Conservation (phyloP, 2,329 filamentous ascomycete species). For the Talaromyces sp. region DNA sequence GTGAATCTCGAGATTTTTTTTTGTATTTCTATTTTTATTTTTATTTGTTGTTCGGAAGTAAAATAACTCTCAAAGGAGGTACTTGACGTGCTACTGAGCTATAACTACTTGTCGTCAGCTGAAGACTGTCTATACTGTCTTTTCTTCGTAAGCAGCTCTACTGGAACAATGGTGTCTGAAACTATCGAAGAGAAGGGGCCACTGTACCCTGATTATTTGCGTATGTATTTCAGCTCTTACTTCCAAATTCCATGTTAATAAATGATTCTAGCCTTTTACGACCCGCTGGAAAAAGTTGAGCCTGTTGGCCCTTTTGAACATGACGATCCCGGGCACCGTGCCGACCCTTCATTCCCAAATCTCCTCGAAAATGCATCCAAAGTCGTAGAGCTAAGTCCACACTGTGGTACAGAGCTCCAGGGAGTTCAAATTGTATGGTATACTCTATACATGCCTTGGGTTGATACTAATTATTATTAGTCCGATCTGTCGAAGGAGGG, state of each 20-base stretch:
- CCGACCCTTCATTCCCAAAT: neutral
- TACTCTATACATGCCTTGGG: too few relatives aligned
- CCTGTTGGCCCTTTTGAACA: neutral
- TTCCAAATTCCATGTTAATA: neutral
- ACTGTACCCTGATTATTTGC: slow-evolving; percentile 2
- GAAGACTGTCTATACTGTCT: too few relatives aligned
- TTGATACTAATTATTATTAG: neutral
- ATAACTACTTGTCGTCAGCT: too few relatives aligned
- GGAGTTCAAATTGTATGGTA: neutral
- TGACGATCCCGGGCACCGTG: neutral
- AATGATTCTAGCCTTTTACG: neutral
- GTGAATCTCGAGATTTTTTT: too few relatives aligned
- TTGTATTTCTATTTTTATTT: too few relatives aligned
- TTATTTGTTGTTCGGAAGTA: too few relatives aligned
- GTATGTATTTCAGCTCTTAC: neutral
- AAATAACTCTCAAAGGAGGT: too few relatives aligned
- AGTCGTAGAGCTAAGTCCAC: neutral
- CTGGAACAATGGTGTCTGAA: neutral
- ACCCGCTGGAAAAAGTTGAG: slow-evolving; percentile 1
- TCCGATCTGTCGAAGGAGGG: neutral
- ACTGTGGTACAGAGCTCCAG: slow-evolving; percentile 1
- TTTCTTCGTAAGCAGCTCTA: too few relatives aligned
- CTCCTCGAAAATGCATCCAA: neutral
- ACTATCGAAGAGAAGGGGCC: neutral
- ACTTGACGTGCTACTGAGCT: too few relatives aligned